Conservation (phyloP, 352 stramenopile species). For the Pilasporangium apinafurcum region DNA sequence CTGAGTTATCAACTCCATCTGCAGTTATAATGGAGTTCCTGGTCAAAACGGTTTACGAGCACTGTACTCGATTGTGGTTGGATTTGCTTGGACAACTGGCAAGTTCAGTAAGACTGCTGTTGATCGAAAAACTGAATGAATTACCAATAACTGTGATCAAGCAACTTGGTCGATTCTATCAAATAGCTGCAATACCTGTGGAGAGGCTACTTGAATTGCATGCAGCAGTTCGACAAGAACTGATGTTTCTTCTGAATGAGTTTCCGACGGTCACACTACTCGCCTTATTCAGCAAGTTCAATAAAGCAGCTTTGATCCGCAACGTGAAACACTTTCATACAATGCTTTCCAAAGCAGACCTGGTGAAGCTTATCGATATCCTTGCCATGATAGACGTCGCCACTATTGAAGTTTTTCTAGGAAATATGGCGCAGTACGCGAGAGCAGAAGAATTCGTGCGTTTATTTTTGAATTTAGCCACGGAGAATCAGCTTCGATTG, state of each 20-base stretch:
- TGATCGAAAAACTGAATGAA: slow-evolving; percentile 19
- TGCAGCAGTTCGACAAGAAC: slow-evolving; percentile 10
- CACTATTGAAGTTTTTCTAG: slow-evolving; percentile 32
- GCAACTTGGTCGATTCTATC: slow-evolving; percentile 49
- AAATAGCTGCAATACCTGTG: slow-evolving; percentile 29
- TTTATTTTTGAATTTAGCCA: slow-evolving; percentile 34
- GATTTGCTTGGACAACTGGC: slow-evolving; percentile 25
- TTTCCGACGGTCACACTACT: slow-evolving; percentile 48
- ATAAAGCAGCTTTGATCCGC: slow-evolving; percentile 29
- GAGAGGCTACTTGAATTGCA: slow-evolving; percentile 36
- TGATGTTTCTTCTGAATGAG: slow-evolving; percentile 31
- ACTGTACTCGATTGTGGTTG: slow-evolving; percentile 42
- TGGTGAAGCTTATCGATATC: slow-evolving; percentile 41
- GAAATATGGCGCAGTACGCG: slow-evolving; percentile 24
- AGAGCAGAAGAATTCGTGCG: slow-evolving; percentile 20
- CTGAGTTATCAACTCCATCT: slow-evolving; percentile 2
- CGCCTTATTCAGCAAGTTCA: slow-evolving; percentile 47
- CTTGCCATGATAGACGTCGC: slow-evolving; percentile 20
- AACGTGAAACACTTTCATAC: slow-evolving; percentile 24
- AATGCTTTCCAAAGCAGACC: slow-evolving; percentile 31
- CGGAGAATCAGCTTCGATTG: slow-evolving; percentile 24
- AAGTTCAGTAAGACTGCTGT: slow-evolving; percentile 12
- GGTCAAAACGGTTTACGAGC: slow-evolving; percentile 30
- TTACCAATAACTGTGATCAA: slow-evolving; percentile 27
- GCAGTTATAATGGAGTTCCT: slow-evolving; percentile 27